A percentile compares a stretch with the other conserved stretches of the same genome.
Evolutionary conservation across 148 eudicot genomes (phyloP).

Genomic region (Heliamphora exappendiculata): DNA sequence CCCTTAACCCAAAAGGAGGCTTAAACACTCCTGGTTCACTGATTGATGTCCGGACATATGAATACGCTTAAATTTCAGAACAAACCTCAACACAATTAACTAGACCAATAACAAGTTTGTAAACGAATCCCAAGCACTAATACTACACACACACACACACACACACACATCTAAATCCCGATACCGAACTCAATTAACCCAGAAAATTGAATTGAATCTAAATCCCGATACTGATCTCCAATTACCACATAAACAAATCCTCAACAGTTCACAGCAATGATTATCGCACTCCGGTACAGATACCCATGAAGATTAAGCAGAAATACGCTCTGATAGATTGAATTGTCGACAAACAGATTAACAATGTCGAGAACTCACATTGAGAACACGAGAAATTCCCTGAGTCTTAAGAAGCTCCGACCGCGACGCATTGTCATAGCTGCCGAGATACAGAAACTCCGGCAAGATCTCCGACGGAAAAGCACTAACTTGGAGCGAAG

Average conservation of each 20-base stretch:
- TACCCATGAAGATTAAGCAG: neutral
- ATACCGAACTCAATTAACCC: neutral
- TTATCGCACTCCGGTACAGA: neutral
- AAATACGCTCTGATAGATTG: neutral
- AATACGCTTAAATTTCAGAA: neutral
- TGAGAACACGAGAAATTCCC: constrained; percentile 76
- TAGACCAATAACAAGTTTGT: neutral
- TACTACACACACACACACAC: neutral
- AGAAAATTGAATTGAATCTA: no score
- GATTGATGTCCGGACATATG: no score
- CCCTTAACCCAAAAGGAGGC: no score
- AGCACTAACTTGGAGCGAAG: constrained; percentile 51
- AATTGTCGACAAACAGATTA: neutral
- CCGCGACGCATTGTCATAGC: constrained; percentile 87
- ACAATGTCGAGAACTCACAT: constrained; percentile 31
- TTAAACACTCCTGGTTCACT: neutral
- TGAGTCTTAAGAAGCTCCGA: constrained; percentile 80
- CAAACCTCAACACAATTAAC: neutral
- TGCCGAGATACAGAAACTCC: constrained; percentile 72
- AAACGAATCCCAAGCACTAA: neutral
- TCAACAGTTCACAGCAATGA: neutral
- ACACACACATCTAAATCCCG: neutral
- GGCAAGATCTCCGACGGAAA: constrained; percentile 89
- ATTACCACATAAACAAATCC: no score
- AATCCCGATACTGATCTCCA: no score